Evolutionary conservation across 2,329 filamentous ascomycete species (phyloP), one percentile per base, ranked within the genome.

Genomic region (Albophoma yamanashiensis): DNA sequence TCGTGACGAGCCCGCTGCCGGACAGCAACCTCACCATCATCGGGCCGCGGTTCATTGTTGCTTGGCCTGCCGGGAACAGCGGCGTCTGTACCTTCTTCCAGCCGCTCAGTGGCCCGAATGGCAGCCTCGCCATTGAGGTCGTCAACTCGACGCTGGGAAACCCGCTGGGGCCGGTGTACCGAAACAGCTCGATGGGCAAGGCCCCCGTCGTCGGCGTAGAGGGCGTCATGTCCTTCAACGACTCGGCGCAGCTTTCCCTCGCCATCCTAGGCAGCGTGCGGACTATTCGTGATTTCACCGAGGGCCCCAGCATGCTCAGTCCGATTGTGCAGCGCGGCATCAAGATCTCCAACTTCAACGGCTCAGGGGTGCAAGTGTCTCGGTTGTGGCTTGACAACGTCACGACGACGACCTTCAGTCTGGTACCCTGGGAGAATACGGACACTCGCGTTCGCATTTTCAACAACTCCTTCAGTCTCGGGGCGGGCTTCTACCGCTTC

Each of bases 31-130:
- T 85, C 1, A 77, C 73, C 1, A 73, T 83, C 40, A 82, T 86
- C 61, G 75, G 78, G 0, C 84, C 84, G 11, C 76, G 85, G n/a
- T 69, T 88, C 27, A 74, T 86, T 25, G 62, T 83, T 9, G 85
- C 85, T 11, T 88, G 84, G 84, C 84, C 86, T 9, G 82, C 84
- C 11, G 85, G 85, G 2, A 85, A 88, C 65, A 87, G 84, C 58
- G 85, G 85, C 0, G 74, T 81, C 34, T 79, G 78, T 5, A 73
- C 79, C 0, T 85, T 80, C 64, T 88, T 88, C 63, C 71, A 76
- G 17, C 81, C 85, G 0, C 71, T 78, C 56, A 78, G 79, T 64
- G 79, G 79, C 2, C 66, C 75, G 17, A 82, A 84, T 61, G 82
- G 82, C 2, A 77, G 76, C 1, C 73, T 88, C 1, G 75, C 73